Base-by-base conservation (phyloP, 805 yeast genomes). In the Wilhelminamyces savonicus region DNA sequence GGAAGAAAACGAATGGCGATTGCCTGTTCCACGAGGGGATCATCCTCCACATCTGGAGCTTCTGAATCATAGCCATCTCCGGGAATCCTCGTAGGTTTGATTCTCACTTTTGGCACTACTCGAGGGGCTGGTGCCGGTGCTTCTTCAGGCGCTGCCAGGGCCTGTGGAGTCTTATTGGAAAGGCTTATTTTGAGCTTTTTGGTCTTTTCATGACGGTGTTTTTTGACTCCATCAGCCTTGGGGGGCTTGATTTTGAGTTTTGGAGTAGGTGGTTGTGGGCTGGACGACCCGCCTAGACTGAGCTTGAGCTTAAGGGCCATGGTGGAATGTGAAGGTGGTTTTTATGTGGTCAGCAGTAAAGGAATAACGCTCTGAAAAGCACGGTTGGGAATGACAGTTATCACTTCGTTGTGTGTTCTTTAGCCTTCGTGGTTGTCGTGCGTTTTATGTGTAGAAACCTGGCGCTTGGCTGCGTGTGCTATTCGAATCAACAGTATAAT, bases 41-140 rank as follows among this genome's bases (percentile, higher is more conserved):
- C 97, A 36, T 87, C 96, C 51, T 92, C 98, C 16, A 85, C 64
- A 41, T 90, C 97, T 0, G 96, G 94, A 13, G 94, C 97, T 46
- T 90, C 97, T 3, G 95, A 82, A 50, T 90, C 98, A 54, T 90
- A 90, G 1, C 97, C 97, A 44, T 90, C 96, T 4, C 95, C 95
- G 0, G 94, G 92, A 3, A 80, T 68, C 43, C 95, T 65, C 1
- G 74, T 67, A 1, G 78, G 78, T 37, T 72, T 74, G 22, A 74
- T 64, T 37, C 75, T 53, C 16, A 73, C 69, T 19, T 68, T 59
- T 3, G 77, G 75, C 3, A 66, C 55, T 8, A 26, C 24, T 23
- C 19, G 19, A 6, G 19, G 8, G 19, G 19, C 8, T 8, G 6
- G 19, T 8, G 19, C 19, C 19, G 8, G 8, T 6, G 8, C 19